Percentiles rank a stretch among this genome's conserved stretches.
These are phyloP conservation scores for Scleroderma bovista DNA, from an alignment of 768 basidiomycete genomes.

Conservation along the genomic window DNA sequence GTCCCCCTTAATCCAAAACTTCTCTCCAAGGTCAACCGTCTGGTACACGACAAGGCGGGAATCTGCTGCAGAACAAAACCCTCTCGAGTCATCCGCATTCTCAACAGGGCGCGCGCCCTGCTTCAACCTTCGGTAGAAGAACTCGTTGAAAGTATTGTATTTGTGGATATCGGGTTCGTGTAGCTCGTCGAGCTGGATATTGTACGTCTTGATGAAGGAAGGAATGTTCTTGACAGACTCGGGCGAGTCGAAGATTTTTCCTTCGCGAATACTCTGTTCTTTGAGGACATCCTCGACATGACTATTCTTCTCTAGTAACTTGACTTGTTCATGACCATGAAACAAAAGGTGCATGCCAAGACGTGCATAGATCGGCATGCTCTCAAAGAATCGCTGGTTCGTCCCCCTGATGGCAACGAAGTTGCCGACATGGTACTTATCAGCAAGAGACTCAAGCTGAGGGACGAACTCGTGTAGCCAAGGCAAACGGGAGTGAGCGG, in stretches of 20 bases:
- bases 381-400: constrained; percentile 56
- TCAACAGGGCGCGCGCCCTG: constrained; percentile 57
- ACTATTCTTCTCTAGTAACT: constrained; percentile 41
- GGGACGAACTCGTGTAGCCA: constrained; percentile 48
- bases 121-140: constrained; percentile 62
- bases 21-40: constrained; percentile 49
- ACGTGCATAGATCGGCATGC: constrained; percentile 68
- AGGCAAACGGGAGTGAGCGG: constrained; percentile 28
- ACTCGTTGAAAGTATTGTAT: constrained; percentile 72
- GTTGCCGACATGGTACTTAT: constrained; percentile 53
- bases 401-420: constrained; percentile 47
- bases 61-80: constrained; percentile 68
- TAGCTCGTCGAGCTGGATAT: constrained; percentile 53
- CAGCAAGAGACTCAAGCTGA: constrained; percentile 49
- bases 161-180: constrained; percentile 52
- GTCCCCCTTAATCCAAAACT: constrained; percentile 76
- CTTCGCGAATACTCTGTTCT: constrained; percentile 53
- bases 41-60: constrained; percentile 67
- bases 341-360: constrained; percentile 78
- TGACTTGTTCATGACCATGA: constrained; percentile 47
- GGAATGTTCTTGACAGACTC: constrained; percentile 47
- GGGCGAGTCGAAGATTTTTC: constrained; percentile 49
- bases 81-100: constrained; percentile 42
- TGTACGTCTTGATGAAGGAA: constrained; percentile 52
- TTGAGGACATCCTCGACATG: constrained; percentile 45